Evolutionary conservation across 768 basidiomycete species (phyloP).

Genomic region (Boletus rubroflammeus): DNA sequence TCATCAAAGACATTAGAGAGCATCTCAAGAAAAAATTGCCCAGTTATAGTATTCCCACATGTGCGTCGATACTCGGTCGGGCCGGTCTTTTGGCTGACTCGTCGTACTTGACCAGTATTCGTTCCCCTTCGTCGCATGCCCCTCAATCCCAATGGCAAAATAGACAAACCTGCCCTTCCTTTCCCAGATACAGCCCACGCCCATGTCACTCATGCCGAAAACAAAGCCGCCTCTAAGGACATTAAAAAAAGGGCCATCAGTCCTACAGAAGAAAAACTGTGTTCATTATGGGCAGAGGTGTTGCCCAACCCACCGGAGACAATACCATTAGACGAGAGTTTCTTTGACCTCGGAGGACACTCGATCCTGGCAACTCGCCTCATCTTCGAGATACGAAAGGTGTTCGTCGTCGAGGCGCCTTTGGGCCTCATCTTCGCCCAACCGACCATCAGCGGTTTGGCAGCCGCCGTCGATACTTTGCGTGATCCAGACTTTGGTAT

Average conservation of each 20-base stretch:
- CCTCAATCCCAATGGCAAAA: constrained; percentile 97
- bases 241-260: constrained; percentile 41
- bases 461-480: constrained; percentile 68
- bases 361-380: constrained; percentile 97
- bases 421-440: constrained; percentile 88
- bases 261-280: constrained; percentile 76
- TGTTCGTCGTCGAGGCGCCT: constrained; percentile 87
- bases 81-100: constrained; percentile 1
- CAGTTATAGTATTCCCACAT: constrained; percentile 86
- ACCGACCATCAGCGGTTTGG: constrained; percentile 80
- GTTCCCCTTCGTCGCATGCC: constrained; percentile 95
- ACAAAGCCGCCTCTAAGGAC: constrained; percentile 28
- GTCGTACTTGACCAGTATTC: constrained; percentile 56
- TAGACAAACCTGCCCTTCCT: constrained; percentile 96
- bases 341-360: constrained; percentile 98
- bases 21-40: constrained; percentile 96
- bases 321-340: constrained; percentile 87
- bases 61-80: constrained; percentile 45
- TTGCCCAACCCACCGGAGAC: constrained; percentile 75
- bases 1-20: constrained; percentile 93
- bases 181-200: constrained; percentile 93
- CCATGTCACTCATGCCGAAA: constrained; percentile 39
- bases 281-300: constrained; percentile 78
- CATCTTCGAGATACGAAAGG: constrained; percentile 94
- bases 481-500: constrained; percentile 81